Evolutionary conservation across 331 rosid genomes (phyloP).

Genomic region (Quercus phellos): DNA sequence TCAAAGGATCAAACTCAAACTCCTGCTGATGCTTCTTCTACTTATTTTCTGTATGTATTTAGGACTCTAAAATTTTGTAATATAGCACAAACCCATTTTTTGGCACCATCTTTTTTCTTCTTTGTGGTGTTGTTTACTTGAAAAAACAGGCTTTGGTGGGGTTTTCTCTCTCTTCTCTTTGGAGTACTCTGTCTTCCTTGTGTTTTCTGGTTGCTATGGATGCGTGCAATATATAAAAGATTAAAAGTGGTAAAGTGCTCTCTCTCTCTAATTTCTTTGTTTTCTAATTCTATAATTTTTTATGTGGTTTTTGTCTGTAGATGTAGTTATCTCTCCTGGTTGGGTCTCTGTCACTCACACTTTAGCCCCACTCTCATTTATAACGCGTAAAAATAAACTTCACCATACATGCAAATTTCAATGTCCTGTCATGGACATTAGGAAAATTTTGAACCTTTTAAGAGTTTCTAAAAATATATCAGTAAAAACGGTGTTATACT

Average conservation of each 20-base stretch:
- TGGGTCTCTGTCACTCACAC: conserved; percentile 47
- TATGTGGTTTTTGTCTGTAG: conserved; percentile 70
- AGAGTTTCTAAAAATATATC: too few relatives aligned
- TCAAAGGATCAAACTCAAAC: neutral
- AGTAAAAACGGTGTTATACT: neutral
- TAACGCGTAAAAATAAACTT: conserved; percentile 26
- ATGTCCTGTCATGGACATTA: neutral
- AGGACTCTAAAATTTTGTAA: conserved; percentile 2
- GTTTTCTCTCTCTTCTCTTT: conserved; percentile 31
- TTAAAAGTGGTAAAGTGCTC: conserved; percentile 68
- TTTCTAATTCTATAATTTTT: conserved; percentile 18
- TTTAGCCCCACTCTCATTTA: conserved; percentile 41
- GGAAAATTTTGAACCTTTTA: neutral
- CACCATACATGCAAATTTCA: neutral
- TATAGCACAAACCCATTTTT: conserved; percentile 24
- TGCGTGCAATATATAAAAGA: conserved; percentile 85
- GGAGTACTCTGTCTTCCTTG: conserved; percentile 62
- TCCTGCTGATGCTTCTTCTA: conserved; percentile 12
- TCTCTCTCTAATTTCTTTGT: conserved; percentile 8
- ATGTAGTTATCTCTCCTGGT: conserved; percentile 56
- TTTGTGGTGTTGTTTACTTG: conserved; percentile 14
- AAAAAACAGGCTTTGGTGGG: conserved; percentile 24
- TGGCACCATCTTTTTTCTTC: conserved; percentile 8
- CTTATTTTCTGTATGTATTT: neutral
- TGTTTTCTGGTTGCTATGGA: conserved; percentile 63